Percentiles rank a stretch among this genome's conserved stretches.
Evolutionary conservation across 768 basidiomycete species (phyloP).

Genomic region (Mycena maculata): DNA sequence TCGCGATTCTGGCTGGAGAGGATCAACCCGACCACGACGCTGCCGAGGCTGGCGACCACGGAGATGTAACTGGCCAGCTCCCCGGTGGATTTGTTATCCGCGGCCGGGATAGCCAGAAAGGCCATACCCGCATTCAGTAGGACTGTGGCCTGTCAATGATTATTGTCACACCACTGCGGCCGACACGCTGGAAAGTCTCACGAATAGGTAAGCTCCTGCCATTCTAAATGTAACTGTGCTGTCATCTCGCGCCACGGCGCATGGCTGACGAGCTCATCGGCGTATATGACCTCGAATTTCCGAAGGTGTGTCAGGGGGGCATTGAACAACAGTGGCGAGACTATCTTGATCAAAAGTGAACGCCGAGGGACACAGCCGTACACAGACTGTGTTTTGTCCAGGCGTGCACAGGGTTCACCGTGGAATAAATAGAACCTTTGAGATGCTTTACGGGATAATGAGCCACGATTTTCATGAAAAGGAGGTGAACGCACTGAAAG

Average conservation of each 20-base stretch:
- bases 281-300: constrained; percentile 49
- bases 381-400: constrained; percentile 17
- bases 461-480: background rate
- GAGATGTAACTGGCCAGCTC: constrained; percentile 24
- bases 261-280: constrained; percentile 47
- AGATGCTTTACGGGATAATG: background rate
- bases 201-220: constrained; percentile 54
- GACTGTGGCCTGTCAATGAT: constrained; percentile 45
- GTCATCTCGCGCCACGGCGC: constrained; percentile 50
- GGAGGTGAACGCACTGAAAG: constrained; percentile 1
- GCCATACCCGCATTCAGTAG: constrained; percentile 56
- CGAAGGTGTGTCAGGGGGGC: constrained; percentile 22
- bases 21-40: constrained; percentile 18
- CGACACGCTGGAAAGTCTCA: constrained; percentile 39
- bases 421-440: constrained; percentile 23
- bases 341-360: constrained; percentile 19
- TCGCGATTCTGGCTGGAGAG: constrained; percentile 5
- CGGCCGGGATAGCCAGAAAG: constrained; percentile 55
- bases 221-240: constrained; percentile 43
- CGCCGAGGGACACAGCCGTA: background rate
- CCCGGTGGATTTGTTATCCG: constrained; percentile 30
- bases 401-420: constrained; percentile 28
- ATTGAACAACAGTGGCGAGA: constrained; percentile 21
- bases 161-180: background rate
- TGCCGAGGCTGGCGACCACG: constrained; percentile 19